Base-by-base conservation (phyloP, 345 rosid species). In the Bruguiera gymnorhiza region DNA sequence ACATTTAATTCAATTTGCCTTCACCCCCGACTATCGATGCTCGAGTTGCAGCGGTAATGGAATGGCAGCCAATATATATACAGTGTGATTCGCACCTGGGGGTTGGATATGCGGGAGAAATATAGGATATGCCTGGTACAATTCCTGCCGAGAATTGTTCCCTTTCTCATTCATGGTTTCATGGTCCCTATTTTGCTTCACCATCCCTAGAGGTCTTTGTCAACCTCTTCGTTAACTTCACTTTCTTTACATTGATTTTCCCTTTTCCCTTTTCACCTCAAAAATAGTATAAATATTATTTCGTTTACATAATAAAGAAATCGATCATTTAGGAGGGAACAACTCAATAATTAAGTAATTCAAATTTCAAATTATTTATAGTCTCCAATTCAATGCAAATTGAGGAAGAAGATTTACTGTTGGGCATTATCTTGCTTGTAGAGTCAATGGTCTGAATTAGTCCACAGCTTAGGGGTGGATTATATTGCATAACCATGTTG, bases 91-190 rank as follows among this genome's bases (percentile, higher is more conserved):
- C 75, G 86, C 80, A 83, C 60, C 50, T 70, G 68, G 27, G 20
- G 26, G 8, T 37, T 70, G 83, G 80, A 83, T 78, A 80, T 80
- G 68, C 80, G 34, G 51, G 51, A 31, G 39, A 3, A 59, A 8
- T 58, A 39, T 61, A 32, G 82, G 75, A 78, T 78, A 81, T 70
- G 68, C 82, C 82, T 37, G 18, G 56, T n/a, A 58, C 66, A 70
- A 74, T 48, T 57, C 63, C 24, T 59, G 3, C 37, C 20, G 8
- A 51, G 13, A 39, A 52, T 60, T 51, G 63, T 65, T 60, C 65
- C 60, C 72, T 66, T 43, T 79, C 70, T 71, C 52, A 30, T 58
- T 78, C 62, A 75, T 70, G 80, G 71, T 34, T 67, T 26, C 13
- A 73, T 75, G 85, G 82, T 73, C 85, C 82, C 70, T 37, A 53